A percentile compares a stretch with the other conserved stretches of the same genome.
Conservation (phyloP, 2,329 filamentous ascomycete species). For the Pseudogymnoascus sp. region DNA sequence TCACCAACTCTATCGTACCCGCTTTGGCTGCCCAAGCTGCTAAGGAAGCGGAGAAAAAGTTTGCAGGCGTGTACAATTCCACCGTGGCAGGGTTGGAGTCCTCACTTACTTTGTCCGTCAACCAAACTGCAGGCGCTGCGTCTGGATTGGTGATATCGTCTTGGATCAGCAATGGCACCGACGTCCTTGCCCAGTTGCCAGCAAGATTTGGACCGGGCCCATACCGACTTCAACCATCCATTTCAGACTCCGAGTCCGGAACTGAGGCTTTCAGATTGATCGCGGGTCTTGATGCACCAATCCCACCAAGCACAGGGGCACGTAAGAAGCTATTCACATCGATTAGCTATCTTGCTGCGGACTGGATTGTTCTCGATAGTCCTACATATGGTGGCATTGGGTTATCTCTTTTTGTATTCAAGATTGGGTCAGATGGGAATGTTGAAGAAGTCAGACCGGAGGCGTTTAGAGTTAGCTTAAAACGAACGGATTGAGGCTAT, state of each 20-base stretch:
- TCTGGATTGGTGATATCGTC: constrained; percentile 25
- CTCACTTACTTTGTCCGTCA: constrained; percentile 20
- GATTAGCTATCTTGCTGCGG: not conserved
- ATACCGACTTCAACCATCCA: not conserved
- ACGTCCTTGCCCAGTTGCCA: constrained; percentile 20
- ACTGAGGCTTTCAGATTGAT: not conserved
- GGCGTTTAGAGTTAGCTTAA: not conserved
- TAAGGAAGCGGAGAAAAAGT: constrained; percentile 8
- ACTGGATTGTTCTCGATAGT: not conserved
- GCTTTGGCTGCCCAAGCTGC: constrained; percentile 18
- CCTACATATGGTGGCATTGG: constrained; percentile 5
- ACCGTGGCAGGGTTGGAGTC: constrained; percentile 20
- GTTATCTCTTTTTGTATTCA: not conserved
- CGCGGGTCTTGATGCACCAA: not conserved
- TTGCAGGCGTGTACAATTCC: constrained; percentile 19
- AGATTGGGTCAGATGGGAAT: not conserved
- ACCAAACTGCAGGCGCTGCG: constrained; percentile 14
- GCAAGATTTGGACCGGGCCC: not conserved
- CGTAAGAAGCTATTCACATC: not conserved
- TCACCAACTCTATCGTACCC: constrained; percentile 20
- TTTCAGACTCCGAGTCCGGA: not conserved
- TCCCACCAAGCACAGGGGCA: not conserved
- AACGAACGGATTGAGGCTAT: not conserved
- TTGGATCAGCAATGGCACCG: constrained; percentile 28
- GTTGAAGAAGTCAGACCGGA: not conserved